Conservation (phyloP, 2,329 filamentous ascomycete genomes). For the Nothomitra cinnamomea region DNA sequence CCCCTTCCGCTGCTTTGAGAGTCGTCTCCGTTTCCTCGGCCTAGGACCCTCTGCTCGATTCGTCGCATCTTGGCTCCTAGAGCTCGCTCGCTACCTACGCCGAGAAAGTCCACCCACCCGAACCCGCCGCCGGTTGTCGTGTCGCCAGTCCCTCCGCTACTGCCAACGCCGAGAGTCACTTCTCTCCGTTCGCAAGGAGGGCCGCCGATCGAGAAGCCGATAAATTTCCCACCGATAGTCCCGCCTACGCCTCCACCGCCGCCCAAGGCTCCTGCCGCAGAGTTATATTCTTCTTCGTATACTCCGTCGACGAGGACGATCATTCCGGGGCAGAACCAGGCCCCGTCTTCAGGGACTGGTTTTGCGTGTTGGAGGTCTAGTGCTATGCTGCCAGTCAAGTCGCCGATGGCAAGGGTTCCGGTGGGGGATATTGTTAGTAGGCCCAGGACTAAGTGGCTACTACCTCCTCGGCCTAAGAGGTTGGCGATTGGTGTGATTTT, state of each 20-base stretch:
- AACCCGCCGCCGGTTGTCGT: constrained; percentile 63
- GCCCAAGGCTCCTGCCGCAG: constrained; percentile 50
- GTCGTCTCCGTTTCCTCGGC: too few relatives aligned
- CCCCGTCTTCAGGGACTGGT: constrained; percentile 66
- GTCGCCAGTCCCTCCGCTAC: constrained; percentile 25
- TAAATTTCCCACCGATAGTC: constrained; percentile 78
- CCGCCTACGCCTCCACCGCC: constrained; percentile 72
- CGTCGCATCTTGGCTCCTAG: constrained; percentile 68
- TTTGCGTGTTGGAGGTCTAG: constrained; percentile 69
- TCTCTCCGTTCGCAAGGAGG: constrained; percentile 78
- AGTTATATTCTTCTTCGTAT: constrained; percentile 85
- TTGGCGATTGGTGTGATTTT: constrained; percentile 77
- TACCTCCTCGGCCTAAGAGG: constrained; percentile 61
- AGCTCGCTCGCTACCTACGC: constrained; percentile 75
- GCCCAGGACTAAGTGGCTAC: constrained; percentile 71
- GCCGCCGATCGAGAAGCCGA: constrained; percentile 79
- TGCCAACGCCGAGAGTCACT: constrained; percentile 55
- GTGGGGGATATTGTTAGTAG: constrained; percentile 67
- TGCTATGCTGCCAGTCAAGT: constrained; percentile 73
- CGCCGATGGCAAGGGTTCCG: constrained; percentile 65
- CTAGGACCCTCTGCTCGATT: constrained; percentile 52
- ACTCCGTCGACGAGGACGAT: constrained; percentile 85
- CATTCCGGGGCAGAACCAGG: constrained; percentile 93
- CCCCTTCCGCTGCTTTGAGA: constrained; percentile 14
- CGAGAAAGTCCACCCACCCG: constrained; percentile 94